phyloP scores from a whole-genome alignment of 2,329 filamentous ascomycete genomes.

The Immersiporthe knoxdaviesiana region DNA sequence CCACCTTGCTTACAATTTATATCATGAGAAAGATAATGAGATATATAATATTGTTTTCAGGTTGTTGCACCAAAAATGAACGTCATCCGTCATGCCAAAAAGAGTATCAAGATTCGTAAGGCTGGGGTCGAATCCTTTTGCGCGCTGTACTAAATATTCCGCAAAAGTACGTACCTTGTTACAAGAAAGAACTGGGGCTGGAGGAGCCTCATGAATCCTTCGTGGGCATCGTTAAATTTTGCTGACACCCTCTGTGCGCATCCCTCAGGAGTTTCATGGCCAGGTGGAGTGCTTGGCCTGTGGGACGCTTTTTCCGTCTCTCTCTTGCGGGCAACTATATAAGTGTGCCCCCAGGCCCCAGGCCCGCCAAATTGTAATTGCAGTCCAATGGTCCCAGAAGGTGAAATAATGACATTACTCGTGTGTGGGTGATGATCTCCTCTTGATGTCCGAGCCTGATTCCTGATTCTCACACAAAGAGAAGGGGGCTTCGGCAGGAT shows the following conservation, averaged over 20 bases:
- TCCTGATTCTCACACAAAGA: background rate
- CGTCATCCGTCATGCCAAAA: background rate
- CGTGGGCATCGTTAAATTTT: background rate
- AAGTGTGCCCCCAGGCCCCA: background rate
- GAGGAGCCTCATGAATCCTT: constrained; percentile 5
- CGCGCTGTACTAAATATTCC: background rate
- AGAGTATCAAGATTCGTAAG: background rate
- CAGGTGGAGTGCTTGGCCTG: background rate
- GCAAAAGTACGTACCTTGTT: background rate
- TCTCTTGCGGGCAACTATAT: background rate
- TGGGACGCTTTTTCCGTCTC: background rate
- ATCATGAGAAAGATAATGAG: background rate
- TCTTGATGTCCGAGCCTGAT: background rate
- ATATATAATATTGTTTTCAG: background rate
- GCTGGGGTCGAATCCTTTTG: constrained; percentile 6
- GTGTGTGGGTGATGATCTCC: background rate
- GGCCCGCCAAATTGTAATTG: background rate
- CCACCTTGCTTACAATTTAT: no score
- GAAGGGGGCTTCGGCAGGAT: background rate
- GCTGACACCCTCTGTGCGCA: background rate
- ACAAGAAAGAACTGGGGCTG: background rate
- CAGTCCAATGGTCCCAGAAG: background rate
- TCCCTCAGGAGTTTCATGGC: background rate
- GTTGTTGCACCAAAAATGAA: background rate
- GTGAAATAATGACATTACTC: background rate